Conservation (phyloP, 1,139 yeast species). For the Dujonia santamariae region DNA sequence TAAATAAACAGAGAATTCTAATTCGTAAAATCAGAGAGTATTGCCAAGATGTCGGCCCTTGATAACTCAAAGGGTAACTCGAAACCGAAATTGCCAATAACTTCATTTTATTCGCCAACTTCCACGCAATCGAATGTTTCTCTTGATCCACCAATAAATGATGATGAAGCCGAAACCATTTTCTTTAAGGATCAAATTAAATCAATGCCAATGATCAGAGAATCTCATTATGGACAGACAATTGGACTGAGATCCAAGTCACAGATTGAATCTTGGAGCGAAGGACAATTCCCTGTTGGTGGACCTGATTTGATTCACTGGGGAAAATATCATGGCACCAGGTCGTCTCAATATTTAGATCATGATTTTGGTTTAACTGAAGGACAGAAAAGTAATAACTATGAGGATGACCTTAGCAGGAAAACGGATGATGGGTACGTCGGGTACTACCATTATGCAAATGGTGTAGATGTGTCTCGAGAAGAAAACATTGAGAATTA, state of each 20-base stretch:
- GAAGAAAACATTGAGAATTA: slow-evolving; percentile 29
- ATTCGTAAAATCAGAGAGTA: too few relatives aligned
- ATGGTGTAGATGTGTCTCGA: slow-evolving; percentile 27
- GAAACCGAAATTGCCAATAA: too few relatives aligned
- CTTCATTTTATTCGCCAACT: too few relatives aligned
- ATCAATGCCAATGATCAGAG: slow-evolving; percentile 22
- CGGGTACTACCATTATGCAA: slow-evolving; percentile 39
- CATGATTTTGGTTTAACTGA: slow-evolving; percentile 22
- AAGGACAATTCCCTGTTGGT: slow-evolving; percentile 18
- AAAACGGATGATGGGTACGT: slow-evolving; percentile 40
- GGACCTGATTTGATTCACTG: slow-evolving; percentile 42
- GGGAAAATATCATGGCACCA: slow-evolving; percentile 35
- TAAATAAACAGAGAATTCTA: too few relatives aligned
- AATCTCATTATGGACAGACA: slow-evolving; percentile 26
- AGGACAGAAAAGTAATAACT: slow-evolving; percentile 7
- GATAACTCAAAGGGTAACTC: too few relatives aligned
- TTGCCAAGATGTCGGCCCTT: too few relatives aligned
- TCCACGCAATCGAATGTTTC: too few relatives aligned
- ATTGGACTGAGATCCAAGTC: slow-evolving; percentile 21
- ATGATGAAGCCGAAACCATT: background rate
- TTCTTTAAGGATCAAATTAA: background rate
- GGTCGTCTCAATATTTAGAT: slow-evolving; percentile 25
- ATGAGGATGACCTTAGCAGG: slow-evolving; percentile 5
- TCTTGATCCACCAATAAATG: too few relatives aligned
- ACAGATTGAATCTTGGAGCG: slow-evolving; percentile 17